Percentiles rank a stretch among this genome's conserved stretches.
Evolutionary conservation across 305 asterid species (phyloP).

Genomic region (Fraxinus nigra): DNA sequence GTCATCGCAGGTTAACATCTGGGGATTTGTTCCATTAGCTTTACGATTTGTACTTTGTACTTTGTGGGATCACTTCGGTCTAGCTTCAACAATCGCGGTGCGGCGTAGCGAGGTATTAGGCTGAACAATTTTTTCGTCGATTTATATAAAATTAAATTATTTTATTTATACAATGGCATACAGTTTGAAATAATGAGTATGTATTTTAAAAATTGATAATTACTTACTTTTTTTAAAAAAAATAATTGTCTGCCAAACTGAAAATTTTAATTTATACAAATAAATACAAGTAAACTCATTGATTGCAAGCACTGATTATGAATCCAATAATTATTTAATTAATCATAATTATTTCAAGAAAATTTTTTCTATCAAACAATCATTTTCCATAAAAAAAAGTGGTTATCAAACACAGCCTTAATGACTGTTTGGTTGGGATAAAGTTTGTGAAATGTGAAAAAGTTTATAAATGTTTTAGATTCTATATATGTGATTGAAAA

Average conservation of each 20-base stretch:
- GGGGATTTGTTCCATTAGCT: background rate
- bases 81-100: background rate
- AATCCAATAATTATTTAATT: background rate
- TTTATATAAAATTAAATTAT: too few relatives aligned
- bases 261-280: background rate
- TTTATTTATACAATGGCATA: too few relatives aligned
- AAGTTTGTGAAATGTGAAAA: background rate
- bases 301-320: background rate
- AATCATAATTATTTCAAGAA: too few relatives aligned
- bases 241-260: background rate
- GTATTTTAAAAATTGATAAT: background rate
- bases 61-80: background rate
- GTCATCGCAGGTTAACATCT: conserved; percentile 24
- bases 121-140: background rate
- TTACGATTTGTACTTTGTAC: background rate
- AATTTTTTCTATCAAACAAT: too few relatives aligned
- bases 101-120: background rate
- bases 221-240: too few relatives aligned
- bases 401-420: too few relatives aligned
- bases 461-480: too few relatives aligned
- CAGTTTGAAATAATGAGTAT: background rate
- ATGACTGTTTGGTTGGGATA: background rate
- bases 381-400: too few relatives aligned
- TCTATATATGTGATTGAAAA: too few relatives aligned
- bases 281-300: background rate